Conservation (phyloP, 148 eudicot genomes). For the Camellia sinensis region DNA sequence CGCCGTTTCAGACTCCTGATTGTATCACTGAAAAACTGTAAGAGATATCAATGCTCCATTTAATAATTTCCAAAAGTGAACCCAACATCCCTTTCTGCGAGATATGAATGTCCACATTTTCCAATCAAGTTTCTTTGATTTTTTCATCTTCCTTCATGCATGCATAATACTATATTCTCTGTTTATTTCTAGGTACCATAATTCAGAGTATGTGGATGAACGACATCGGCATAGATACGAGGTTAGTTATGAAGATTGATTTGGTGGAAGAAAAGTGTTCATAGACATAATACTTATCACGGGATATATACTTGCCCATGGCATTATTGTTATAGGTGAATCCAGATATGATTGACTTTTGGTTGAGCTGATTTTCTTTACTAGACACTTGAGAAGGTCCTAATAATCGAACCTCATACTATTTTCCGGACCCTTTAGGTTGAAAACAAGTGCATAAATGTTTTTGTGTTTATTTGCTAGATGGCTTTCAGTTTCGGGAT, state of each 20-base stretch:
- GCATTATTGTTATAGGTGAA: slow-evolving; percentile 61
- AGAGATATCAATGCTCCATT: slow-evolving; percentile 17
- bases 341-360: slow-evolving; percentile 42
- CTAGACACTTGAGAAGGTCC: not conserved
- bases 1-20: slow-evolving; percentile 60
- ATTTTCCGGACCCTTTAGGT: not conserved
- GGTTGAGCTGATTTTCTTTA: not conserved
- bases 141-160: too few relatives aligned
- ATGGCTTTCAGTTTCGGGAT: too few relatives aligned
- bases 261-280: not conserved
- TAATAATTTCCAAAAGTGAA: not conserved
- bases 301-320: slow-evolving; percentile 12
- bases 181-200: slow-evolving; percentile 58
- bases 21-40: slow-evolving; percentile 82
- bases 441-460: not conserved
- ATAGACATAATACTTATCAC: not conserved
- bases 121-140: too few relatives aligned
- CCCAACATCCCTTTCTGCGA: too few relatives aligned
- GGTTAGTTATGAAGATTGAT: slow-evolving; percentile 41
- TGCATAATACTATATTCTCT: slow-evolving; percentile 14
- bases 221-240: slow-evolving; percentile 98
- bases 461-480: not conserved
- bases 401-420: not conserved
- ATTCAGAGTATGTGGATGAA: slow-evolving; percentile 72
- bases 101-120: too few relatives aligned